A percentile compares a stretch with the other conserved stretches of the same genome.
phyloP scores from a whole-genome alignment of 2,329 filamentous ascomycete genomes.

The Diaporthe citri region DNA sequence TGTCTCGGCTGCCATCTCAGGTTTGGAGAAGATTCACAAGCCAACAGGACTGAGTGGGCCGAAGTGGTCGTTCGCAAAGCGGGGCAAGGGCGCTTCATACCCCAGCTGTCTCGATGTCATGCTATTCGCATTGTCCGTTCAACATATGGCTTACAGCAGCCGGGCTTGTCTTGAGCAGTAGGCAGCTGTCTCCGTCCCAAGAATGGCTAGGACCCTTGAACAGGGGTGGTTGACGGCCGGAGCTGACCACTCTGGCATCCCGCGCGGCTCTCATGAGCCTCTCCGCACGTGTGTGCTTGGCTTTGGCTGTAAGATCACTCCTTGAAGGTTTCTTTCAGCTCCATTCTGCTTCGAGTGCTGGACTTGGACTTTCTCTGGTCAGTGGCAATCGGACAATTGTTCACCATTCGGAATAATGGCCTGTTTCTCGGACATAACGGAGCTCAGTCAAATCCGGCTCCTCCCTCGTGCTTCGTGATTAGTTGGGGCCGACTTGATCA shows the following conservation, averaged over 20 bases:
- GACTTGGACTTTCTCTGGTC: not conserved
- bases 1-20: not conserved
- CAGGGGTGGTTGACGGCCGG: no score
- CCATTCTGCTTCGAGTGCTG: not conserved
- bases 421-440: not conserved
- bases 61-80: not conserved
- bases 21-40: not conserved
- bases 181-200: not conserved
- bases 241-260: not conserved
- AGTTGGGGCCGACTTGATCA: not conserved
- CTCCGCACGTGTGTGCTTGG: not conserved
- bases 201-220: not conserved
- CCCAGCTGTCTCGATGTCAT: not conserved
- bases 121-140: not conserved
- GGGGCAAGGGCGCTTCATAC: not conserved
- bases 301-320: no score
- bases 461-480: not conserved
- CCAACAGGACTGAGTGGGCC: not conserved
- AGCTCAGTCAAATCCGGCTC: not conserved
- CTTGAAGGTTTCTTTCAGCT: not conserved
- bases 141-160: not conserved
- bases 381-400: not conserved
- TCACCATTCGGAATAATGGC: not conserved
- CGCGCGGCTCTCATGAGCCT: not conserved
- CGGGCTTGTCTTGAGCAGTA: not conserved